A percentile compares a stretch with the other conserved stretches of the same genome.
Conservation (phyloP, 2,329 filamentous ascomycete species). For the Fusarium sp. region DNA sequence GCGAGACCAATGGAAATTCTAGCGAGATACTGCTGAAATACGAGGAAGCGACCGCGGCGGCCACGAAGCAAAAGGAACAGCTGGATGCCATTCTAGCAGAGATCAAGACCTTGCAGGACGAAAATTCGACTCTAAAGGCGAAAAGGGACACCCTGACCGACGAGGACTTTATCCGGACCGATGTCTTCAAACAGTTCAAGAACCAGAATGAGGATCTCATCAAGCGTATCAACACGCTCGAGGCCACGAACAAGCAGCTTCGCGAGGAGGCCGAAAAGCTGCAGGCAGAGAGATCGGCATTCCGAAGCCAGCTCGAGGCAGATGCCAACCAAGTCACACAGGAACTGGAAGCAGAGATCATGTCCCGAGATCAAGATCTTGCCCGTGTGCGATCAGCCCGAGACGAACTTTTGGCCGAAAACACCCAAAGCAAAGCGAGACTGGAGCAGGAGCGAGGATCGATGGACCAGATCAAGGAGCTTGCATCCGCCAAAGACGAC, state of each 20-base stretch:
- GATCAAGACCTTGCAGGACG: constrained; percentile 75
- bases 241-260: constrained; percentile 84
- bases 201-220: constrained; percentile 91
- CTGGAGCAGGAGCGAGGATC: constrained; percentile 79
- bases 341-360: constrained; percentile 83
- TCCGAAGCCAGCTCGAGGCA: constrained; percentile 79
- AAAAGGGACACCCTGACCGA: constrained; percentile 78
- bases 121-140: constrained; percentile 75
- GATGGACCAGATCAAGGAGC: constrained; percentile 76
- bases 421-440: constrained; percentile 77
- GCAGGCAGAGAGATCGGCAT: constrained; percentile 83
- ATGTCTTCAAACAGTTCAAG: constrained; percentile 92
- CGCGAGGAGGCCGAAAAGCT: constrained; percentile 85
- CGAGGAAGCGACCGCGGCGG: constrained; percentile 77
- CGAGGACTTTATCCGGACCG: constrained; percentile 91
- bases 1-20: constrained; percentile 62
- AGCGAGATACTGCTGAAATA: constrained; percentile 77
- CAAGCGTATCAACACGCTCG: constrained; percentile 87
- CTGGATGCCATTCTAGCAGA: constrained; percentile 80
- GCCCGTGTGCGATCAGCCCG: constrained; percentile 82
- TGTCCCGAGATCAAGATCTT: constrained; percentile 82
- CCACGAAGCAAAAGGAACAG: constrained; percentile 87
- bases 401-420: constrained; percentile 85
- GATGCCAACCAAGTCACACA: constrained; percentile 76
- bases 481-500: constrained; percentile 79